These are phyloP conservation scores for Aureobasidium sp. DNA, from an alignment of 2,329 filamentous ascomycete species.

Conservation along the genomic window DNA sequence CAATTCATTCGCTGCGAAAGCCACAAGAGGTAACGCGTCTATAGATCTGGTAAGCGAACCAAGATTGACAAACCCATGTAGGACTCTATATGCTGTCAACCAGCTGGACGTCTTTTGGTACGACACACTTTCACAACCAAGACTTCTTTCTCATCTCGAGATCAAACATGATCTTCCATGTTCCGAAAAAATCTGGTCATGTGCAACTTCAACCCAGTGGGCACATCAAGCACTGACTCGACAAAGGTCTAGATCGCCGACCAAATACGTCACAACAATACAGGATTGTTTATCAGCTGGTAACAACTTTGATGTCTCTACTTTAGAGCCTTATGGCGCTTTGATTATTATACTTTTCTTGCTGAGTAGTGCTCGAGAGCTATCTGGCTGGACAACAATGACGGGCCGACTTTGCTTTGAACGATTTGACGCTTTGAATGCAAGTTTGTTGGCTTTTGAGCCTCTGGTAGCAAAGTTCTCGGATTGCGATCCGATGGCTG, in stretches of 20 bases:
- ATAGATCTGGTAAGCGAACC: not conserved
- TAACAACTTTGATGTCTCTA: not conserved
- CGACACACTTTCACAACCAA: constrained; percentile 32
- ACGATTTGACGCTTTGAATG: not conserved
- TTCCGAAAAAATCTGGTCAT: constrained; percentile 30
- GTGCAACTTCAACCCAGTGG: constrained; percentile 29
- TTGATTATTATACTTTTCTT: not conserved
- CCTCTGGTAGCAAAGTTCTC: not conserved
- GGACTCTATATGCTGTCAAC: constrained; percentile 35
- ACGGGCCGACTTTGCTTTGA: not conserved
- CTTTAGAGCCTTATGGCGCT: not conserved
- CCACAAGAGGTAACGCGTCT: constrained; percentile 23
- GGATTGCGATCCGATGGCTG: not conserved
- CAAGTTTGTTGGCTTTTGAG: not conserved
- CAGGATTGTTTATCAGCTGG: not conserved
- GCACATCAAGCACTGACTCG: constrained; percentile 23
- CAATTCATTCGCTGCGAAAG: constrained; percentile 31
- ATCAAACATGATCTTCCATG: constrained; percentile 38
- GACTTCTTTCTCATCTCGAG: constrained; percentile 32
- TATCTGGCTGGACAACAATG: not conserved
- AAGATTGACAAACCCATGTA: not conserved
- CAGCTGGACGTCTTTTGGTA: constrained; percentile 38
- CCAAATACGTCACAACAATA: not conserved
- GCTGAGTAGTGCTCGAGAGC: not conserved
- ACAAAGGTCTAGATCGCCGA: not conserved